Base-by-base conservation (phyloP, 139 green algal genomes). In the Chlamydomonas applanata region DNA sequence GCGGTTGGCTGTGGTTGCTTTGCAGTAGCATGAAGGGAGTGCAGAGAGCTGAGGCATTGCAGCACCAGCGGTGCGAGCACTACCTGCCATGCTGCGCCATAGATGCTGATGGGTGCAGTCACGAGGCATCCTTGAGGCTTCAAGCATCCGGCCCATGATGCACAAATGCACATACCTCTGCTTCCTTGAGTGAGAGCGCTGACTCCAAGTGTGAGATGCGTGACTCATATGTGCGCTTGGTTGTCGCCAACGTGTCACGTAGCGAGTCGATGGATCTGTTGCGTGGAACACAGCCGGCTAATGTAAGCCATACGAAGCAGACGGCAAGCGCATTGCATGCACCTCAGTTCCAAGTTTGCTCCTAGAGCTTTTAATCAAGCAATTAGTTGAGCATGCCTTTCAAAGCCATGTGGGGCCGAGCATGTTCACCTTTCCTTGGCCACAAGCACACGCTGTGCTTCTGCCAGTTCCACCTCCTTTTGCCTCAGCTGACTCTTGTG, bases 161-260 rank as follows among this genome's bases (percentile, higher is more conserved):
- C 3, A 27, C 11, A 4, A 4, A 53, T 30, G 25, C 71, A 5
- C 46, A n/a, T n/a, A 89, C 86, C 84, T 91, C 79, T n/a, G 79
- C 69, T 20, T 89, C 79, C 40, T 80, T 75, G 1, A 75, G 29
- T 2, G 71, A 45, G 2, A 89, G 52, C 0, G 57, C 66, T 1
- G 56, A 54, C 52, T 91, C 86, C 3, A 69, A 4, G 30, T 87
- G 77, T 16, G 69, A 40, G 0, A 86, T 71, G 68, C 73, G 76
- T 34, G 73, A 64, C 72, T 92, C 87, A 56, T 88, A 87, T 17
- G 61, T 82, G 16, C 83, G 73, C 65, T 88, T 89, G 1, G 77
- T 81, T 45, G 83, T 79, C 0, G 73, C 60, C 14, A 91, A 60
- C 45, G 78, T 87, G 33, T 85, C 82, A 13, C 82, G 59, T 68